Evolutionary conservation across 257 asterid species (phyloP).

Genomic region (Nicotiana noctiflora): DNA sequence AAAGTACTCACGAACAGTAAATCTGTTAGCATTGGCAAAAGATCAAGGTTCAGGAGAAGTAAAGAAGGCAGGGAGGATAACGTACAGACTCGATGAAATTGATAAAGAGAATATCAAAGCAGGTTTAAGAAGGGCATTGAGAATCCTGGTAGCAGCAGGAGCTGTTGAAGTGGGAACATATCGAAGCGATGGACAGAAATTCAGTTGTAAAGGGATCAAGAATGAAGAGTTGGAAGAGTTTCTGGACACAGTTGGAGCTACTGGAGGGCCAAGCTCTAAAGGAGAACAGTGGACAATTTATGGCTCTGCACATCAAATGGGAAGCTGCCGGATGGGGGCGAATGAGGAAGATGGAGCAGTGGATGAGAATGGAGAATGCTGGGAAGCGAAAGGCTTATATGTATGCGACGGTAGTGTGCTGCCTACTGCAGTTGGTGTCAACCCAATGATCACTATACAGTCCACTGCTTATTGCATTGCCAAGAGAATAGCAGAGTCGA

Average conservation of each 20-base stretch:
- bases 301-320: constrained; percentile 90
- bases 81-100: constrained; percentile 25
- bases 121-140: constrained; percentile 59
- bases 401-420: constrained; percentile 85
- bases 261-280: constrained; percentile 50
- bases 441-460: constrained; percentile 86
- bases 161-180: constrained; percentile 88
- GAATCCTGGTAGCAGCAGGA: constrained; percentile 75
- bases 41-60: constrained; percentile 75
- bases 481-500: constrained; percentile 38
- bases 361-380: constrained; percentile 71
- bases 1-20: constrained; percentile 57
- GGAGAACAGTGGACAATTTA: constrained; percentile 52
- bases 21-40: constrained; percentile 45
- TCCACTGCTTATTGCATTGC: constrained; percentile 78
- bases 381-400: constrained; percentile 80
- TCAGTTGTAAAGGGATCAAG: constrained; percentile 40
- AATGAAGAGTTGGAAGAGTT: constrained; percentile 59
- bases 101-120: constrained; percentile 57
- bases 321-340: constrained; percentile 77
- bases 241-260: constrained; percentile 42
- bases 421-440: constrained; percentile 76
- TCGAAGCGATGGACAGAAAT: constrained; percentile 72
- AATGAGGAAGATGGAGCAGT: constrained; percentile 68
- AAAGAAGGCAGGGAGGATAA: constrained; percentile 34